phyloP scores from a whole-genome alignment of 805 yeast species.

The Spencermartinsiella europaea region DNA sequence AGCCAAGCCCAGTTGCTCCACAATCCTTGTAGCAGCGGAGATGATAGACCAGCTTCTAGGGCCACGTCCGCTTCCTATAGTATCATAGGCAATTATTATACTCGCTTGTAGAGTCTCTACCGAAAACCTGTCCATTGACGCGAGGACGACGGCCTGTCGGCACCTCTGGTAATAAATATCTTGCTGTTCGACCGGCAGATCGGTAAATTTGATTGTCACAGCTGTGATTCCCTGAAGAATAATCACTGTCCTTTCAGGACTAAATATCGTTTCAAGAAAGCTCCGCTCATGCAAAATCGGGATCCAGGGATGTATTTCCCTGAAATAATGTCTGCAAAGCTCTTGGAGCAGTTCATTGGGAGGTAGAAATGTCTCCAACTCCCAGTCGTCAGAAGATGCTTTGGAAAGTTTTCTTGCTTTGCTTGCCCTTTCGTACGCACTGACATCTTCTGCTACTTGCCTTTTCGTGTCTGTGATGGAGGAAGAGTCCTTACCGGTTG shows the following conservation, averaged over 20 bases:
- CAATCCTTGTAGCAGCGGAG: slow-evolving; percentile 14
- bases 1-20: slow-evolving; percentile 14
- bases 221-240: slow-evolving; percentile 14
- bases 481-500: background rate
- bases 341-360: slow-evolving; percentile 8
- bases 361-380: slow-evolving; percentile 6
- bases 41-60: slow-evolving; percentile 20
- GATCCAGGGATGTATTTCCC: slow-evolving; percentile 18
- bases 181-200: slow-evolving; percentile 3
- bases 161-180: slow-evolving; percentile 5
- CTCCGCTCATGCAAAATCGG: slow-evolving; percentile 15
- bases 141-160: slow-evolving; percentile 12
- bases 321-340: slow-evolving; percentile 9
- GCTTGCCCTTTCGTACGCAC: slow-evolving; percentile 1
- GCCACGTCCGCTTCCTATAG: slow-evolving; percentile 16
- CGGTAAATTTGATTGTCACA: slow-evolving; percentile 11
- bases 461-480: background rate
- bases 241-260: background rate
- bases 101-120: slow-evolving; percentile 16
- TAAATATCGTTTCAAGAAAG: slow-evolving; percentile 2
- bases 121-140: slow-evolving; percentile 16
- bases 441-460: background rate
- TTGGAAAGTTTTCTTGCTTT: background rate
- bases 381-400: background rate
- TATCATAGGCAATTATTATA: slow-evolving; percentile 17